Evolutionary conservation across 441 rosid species (phyloP), one percentile per base, ranked within the genome.

Genomic region (Biscutella laevigata): DNA sequence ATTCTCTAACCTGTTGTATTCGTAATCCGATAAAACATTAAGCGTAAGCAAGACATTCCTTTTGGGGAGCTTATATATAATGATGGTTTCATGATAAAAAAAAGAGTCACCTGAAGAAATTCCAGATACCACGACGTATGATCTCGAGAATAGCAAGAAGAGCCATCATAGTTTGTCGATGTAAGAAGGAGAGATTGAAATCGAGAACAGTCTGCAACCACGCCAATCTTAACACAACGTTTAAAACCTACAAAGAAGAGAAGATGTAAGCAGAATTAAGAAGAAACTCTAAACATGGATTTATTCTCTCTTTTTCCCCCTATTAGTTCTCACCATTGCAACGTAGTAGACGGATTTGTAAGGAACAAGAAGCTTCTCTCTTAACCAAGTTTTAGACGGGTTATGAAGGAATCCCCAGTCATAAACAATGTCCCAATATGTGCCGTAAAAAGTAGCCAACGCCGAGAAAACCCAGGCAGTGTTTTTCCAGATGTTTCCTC

Each of bases 111-210:
- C 94, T 82, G 72, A 84, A 88, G 78, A 88, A 88, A 67, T 75
- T 84, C 91, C 94, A 88, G 4, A 88, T 72, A 28, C 96, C 87
- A n/a, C 89, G 82, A 2, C 95, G 87, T 42, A 81, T 74, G 50
- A 88, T 79, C 76, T 83, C 95, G 0, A 85, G 78, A 62, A 66
- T 22, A 12, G 91, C 86, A 33, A 78, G 77, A 56, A 78, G 54
- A 26, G 87, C 43, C 25, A 59, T 20, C 68, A 69, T 7, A 13
- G 80, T 61, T 55, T 72, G 35, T 26, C 15, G 22, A 33, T 83
- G 87, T 35, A 81, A 43, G 35, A 59, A 9, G 0, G 24, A 0
- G 4, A 66, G 1, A 4, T 49, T 53, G 43, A 74, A 71, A 25
- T 70, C 70, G 11, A 83, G 33, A 12, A 85, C 80, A 0, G 79